Evolutionary conservation across 495 filamentous ascomycete genomes (phyloP).

Genomic region (Jackrogersella minutella): DNA sequence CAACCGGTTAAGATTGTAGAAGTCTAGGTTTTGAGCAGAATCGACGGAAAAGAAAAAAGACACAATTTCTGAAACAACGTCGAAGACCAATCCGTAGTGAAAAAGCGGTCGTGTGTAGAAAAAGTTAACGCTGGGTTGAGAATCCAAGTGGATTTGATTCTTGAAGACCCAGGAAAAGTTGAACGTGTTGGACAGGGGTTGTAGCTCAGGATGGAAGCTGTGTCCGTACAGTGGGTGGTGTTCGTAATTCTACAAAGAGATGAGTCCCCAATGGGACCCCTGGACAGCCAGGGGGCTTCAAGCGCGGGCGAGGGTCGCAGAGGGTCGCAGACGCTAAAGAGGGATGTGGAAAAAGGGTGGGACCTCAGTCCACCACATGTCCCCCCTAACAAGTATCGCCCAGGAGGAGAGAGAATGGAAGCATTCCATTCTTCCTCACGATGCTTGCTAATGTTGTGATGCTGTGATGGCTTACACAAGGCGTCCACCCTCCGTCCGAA

Average conservation of each 20-base stretch:
- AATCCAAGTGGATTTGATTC: conserved; percentile 34
- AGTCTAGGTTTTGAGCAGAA: not conserved
- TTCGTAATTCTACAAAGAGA: conserved; percentile 41
- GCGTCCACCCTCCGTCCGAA: conserved; percentile 18
- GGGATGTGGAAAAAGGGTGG: conserved; percentile 34
- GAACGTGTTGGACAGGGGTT: conserved; percentile 30
- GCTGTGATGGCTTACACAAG: conserved; percentile 30
- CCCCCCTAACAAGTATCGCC: conserved; percentile 19
- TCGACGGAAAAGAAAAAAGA: conserved; percentile 6
- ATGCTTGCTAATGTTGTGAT: too few species aligned
- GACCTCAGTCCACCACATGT: conserved; percentile 28
- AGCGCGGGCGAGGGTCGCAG: conserved; percentile 28
- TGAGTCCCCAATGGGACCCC: conserved; percentile 31
- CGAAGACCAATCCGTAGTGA: conserved; percentile 12
- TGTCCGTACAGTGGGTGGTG: conserved; percentile 28
- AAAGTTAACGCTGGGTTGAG: conserved; percentile 25
- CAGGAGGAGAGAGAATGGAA: conserved; percentile 7
- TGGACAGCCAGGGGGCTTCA: conserved; percentile 26
- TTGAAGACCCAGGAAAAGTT: conserved; percentile 34
- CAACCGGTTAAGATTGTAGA: not conserved
- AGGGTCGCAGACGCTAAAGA: conserved; percentile 31
- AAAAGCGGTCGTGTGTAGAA: conserved; percentile 22
- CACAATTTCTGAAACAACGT: not conserved
- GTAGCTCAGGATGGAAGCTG: conserved; percentile 33
- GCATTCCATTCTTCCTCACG: conserved; percentile 18